Evolutionary conservation across 768 basidiomycete genomes (phyloP), one percentile per base, ranked within the genome.

Genomic region (Lentinula detonsa): DNA sequence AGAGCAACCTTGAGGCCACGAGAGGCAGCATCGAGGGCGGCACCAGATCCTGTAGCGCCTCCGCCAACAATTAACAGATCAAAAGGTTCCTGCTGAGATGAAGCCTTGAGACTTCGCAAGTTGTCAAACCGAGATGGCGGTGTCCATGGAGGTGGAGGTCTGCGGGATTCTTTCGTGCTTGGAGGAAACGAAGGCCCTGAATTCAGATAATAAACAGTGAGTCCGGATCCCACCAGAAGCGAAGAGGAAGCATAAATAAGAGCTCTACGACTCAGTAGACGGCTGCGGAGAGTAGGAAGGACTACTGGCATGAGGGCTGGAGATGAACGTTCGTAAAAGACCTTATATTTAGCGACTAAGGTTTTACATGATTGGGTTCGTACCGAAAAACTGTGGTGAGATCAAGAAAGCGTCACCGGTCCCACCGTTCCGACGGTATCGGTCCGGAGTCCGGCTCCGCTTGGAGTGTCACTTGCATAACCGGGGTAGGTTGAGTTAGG

Each of bases 21-120:
- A 68, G 86, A 91, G 5, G 91, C 94, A 49, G 96, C 96, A 72
- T 98, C 96, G 11, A 99, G 83, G 7, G 95, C 96, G n/a, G 95
- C 89, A 45, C 97, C 96, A 0, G 95, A 91, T 54, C 96, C 96
- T 1, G 95, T 98, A 4, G 96, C 96, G 18, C 96, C 96, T 42
- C 96, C 95, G 31, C 95, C 96, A 35, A 98, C 86, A 65, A 98
- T 77, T 53, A 95, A 74, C 33, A 95, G 67, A 72, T 95, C 93
- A 64, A 91, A 91, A 54, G 83, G 82, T 13, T 85, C 80, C 18
- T 80, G 77, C 1, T 76, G 76, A 10, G 49, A 50, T 0, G 83
- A 81, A 2, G 77, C 78, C 66, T 76, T 81, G 16, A 93, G 79
- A 1, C 78, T 70, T 15, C 78, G 74, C 39, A 93, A 68, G 84